A percentile compares a stretch with the other conserved stretches of the same genome.
phyloP scores from a whole-genome alignment of 352 stramenopile genomes.

The Globisporangium mamillatum region DNA sequence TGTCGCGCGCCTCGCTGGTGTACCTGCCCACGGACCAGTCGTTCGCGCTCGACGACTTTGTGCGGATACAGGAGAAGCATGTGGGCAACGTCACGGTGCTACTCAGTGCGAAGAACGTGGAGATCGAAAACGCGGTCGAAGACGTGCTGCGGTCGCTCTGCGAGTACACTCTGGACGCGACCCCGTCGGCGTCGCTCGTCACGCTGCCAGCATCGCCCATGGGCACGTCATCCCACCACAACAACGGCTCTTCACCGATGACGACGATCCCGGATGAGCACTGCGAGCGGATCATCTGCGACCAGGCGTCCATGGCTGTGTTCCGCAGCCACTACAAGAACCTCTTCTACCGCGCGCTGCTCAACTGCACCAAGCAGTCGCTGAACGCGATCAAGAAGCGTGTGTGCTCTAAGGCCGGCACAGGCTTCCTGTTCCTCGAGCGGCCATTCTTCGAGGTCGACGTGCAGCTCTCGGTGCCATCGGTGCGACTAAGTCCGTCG shows the following conservation, averaged over 20 bases:
- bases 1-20: constrained; percentile 74
- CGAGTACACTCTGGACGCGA: constrained; percentile 61
- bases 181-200: constrained; percentile 11
- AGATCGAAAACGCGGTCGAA: constrained; percentile 86
- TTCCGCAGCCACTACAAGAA: constrained; percentile 80
- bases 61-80: constrained; percentile 77
- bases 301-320: constrained; percentile 35
- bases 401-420: constrained; percentile 74
- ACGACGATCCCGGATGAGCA: constrained; percentile 9
- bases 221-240: not conserved
- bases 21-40: constrained; percentile 76
- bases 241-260: constrained; percentile 6
- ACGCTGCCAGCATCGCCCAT: constrained; percentile 15
- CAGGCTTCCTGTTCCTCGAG: constrained; percentile 79
- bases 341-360: constrained; percentile 75
- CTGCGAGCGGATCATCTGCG: constrained; percentile 25
- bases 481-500: constrained; percentile 70
- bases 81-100: constrained; percentile 57
- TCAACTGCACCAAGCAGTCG: constrained; percentile 80
- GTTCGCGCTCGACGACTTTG: constrained; percentile 87
- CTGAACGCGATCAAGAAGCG: constrained; percentile 83
- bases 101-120: constrained; percentile 76
- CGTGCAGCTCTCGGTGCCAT: constrained; percentile 81
- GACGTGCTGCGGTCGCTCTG: constrained; percentile 68
- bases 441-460: constrained; percentile 87